These are phyloP conservation scores for Petrea volubilis DNA, from an alignment of 257 asterid species.

Conservation along the genomic window DNA sequence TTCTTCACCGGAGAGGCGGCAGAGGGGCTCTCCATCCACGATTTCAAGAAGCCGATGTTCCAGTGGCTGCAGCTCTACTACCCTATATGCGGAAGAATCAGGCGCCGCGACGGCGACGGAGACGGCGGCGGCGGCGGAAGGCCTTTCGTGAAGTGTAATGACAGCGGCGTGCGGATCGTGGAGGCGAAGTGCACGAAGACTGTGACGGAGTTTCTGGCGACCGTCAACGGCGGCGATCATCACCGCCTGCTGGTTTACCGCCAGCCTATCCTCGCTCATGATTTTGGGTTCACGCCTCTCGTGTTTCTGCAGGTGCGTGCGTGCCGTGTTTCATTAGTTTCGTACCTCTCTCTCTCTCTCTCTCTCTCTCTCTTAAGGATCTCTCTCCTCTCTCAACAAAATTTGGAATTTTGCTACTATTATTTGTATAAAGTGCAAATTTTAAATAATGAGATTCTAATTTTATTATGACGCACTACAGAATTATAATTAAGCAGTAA, in stretches of 20 bases:
- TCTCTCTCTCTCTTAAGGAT: not conserved
- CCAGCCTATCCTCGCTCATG: conserved; percentile 47
- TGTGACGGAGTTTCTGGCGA: conserved; percentile 53
- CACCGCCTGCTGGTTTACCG: conserved; percentile 40
- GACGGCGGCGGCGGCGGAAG: conserved; percentile 35
- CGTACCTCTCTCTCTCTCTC: not conserved
- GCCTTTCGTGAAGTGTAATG: conserved; percentile 76
- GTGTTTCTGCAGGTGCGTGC: conserved; percentile 74
- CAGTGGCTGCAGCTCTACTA: conserved; percentile 40
- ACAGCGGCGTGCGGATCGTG: conserved; percentile 72
- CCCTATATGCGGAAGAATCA: conserved; percentile 52
- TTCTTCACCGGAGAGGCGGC: conserved; percentile 56
- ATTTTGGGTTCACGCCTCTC: conserved; percentile 64
- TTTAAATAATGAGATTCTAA: too few species aligned
- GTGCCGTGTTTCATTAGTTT: not conserved
- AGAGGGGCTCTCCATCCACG: conserved; percentile 38
- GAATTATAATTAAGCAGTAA: too few species aligned
- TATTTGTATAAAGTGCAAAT: too few species aligned
- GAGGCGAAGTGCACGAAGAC: conserved; percentile 65
- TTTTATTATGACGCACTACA: too few species aligned
- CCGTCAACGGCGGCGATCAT: conserved; percentile 23
- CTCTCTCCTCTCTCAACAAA: too few species aligned
- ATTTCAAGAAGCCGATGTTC: conserved; percentile 62
- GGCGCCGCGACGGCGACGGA: conserved; percentile 36
- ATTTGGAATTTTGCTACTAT: too few species aligned